These are phyloP conservation scores for Yarrowia sp. DNA, from an alignment of 805 yeast genomes.

Conservation along the genomic window DNA sequence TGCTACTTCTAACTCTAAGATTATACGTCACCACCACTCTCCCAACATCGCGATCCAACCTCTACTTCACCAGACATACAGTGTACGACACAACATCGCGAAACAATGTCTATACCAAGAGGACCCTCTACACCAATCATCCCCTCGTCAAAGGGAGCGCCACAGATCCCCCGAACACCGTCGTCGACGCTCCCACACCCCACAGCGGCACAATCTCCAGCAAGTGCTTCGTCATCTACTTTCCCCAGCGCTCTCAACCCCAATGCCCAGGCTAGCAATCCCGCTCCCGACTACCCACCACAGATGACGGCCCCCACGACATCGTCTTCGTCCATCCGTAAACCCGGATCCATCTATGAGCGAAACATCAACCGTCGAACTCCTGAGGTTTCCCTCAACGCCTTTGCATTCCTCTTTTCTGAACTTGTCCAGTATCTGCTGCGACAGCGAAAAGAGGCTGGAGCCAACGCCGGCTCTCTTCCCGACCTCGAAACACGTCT, in stretches of 20 bases:
- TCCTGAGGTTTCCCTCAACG: conserved; percentile 69
- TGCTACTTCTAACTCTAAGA: conserved; percentile 2
- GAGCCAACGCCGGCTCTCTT: conserved; percentile 48
- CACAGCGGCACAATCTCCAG: conserved; percentile 37
- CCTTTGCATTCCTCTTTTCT: conserved; percentile 72
- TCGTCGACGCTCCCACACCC: conserved; percentile 49
- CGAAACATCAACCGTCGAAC: conserved; percentile 69
- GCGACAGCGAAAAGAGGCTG: conserved; percentile 60
- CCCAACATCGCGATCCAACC: conserved; percentile 16
- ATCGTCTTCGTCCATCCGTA: conserved; percentile 31
- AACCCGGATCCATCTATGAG: conserved; percentile 61
- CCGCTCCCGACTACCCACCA: conserved; percentile 25
- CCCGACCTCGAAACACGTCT: conserved; percentile 68
- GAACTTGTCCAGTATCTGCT: conserved; percentile 74
- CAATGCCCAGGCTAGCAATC: conserved; percentile 10
- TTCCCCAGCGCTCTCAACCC: conserved; percentile 22
- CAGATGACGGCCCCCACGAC: conserved; percentile 7
- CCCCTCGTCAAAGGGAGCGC: conserved; percentile 45
- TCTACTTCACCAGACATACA: background rate
- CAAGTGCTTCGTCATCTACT: conserved; percentile 11
- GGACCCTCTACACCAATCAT: conserved; percentile 45
- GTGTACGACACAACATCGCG: conserved; percentile 5
- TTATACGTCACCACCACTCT: conserved; percentile 18
- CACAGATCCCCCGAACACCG: conserved; percentile 52
- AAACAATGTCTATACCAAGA: conserved; percentile 21